Base-by-base conservation (phyloP, 2,329 filamentous ascomycete genomes). In the Fusarium solani-melongenae region DNA sequence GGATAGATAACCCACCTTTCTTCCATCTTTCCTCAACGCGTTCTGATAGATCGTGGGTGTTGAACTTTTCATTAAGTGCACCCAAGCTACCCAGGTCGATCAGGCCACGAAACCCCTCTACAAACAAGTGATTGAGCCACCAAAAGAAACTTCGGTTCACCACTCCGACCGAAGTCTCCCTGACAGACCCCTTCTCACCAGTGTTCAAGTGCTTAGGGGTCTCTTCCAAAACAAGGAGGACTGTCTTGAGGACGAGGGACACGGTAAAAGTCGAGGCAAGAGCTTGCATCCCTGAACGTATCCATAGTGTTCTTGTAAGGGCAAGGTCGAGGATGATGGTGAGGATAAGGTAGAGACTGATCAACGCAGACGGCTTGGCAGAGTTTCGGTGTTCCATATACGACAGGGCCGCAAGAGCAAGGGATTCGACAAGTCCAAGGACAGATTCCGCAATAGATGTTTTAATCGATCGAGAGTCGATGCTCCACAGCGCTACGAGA, bases 91-190 rank as follows among this genome's bases (percentile, higher is more conserved):
- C 66, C 2, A 80, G 58, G 6, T 69, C 71, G 2, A 83, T 71
- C 14, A 79, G 27, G 0, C 60, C 62, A 7, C 64, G 70, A 44
- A 76, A 75, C 9, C 81, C 81, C 17, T 66, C 60, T 1, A 71
- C 57, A 27, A 84, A 76, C 7, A 84, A 62, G 2, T 58, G 20
- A 31, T 82, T 83, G 14, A 83, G 61, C 82, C 82, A 84, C 80
- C 79, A 81, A 53, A 83, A 83, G 5, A 83, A 41, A 14, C 77
- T 80, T n/a, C 81, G 71, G 44, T 74, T 83, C 8, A 84, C 68
- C 11, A 82, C 56, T 0, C 82, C 82, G 0, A 79, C 79, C 0
- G 79, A 81, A 0, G 76, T 78, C 66, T 85, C 84, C 0, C 71
- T 62, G 20, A 77, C 60, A 39, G 72, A 68, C n/a, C 76, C 49